Percentiles rank a stretch among this genome's conserved stretches.
These are phyloP conservation scores for Skeletonema costatum DNA, from an alignment of 108 stramenopile genomes.

Conservation along the genomic window DNA sequence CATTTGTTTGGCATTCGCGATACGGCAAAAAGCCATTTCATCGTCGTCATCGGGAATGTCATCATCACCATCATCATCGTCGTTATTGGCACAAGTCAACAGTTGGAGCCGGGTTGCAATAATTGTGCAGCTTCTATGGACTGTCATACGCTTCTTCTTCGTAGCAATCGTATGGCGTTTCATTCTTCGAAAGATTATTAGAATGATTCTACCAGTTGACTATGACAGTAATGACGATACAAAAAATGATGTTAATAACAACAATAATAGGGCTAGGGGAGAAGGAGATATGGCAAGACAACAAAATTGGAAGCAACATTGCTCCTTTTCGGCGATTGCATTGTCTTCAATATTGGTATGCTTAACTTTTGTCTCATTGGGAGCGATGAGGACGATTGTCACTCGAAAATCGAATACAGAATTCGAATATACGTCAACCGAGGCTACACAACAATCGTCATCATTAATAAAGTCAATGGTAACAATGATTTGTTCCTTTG, in stretches of 20 bases:
- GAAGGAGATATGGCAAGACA: background rate
- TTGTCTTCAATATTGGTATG: background rate
- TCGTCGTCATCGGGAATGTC: background rate
- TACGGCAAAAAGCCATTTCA: background rate
- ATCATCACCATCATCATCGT: background rate
- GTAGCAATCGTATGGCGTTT: constrained; percentile 16
- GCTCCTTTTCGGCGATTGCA: constrained; percentile 1
- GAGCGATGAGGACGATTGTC: constrained; percentile 48
- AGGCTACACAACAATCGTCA: constrained; percentile 4
- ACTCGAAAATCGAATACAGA: constrained; percentile 15
- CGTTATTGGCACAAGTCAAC: background rate
- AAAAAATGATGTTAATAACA: background rate
- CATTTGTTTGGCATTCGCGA: background rate
- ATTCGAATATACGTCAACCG: background rate
- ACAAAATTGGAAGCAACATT: constrained; percentile 7
- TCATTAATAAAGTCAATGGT: constrained; percentile 40
- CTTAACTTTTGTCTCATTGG: constrained; percentile 15
- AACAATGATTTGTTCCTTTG: constrained; percentile 67
- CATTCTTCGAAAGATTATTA: background rate
- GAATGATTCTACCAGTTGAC: constrained; percentile 8
- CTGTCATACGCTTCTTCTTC: constrained; percentile 13
- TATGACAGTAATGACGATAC: background rate
- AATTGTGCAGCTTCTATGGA: constrained; percentile 1
- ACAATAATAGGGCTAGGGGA: too few species aligned
- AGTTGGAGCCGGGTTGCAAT: background rate